These are phyloP conservation scores for Ceratocystis papillata DNA, from an alignment of 2,329 filamentous ascomycete species.

Conservation along the genomic window DNA sequence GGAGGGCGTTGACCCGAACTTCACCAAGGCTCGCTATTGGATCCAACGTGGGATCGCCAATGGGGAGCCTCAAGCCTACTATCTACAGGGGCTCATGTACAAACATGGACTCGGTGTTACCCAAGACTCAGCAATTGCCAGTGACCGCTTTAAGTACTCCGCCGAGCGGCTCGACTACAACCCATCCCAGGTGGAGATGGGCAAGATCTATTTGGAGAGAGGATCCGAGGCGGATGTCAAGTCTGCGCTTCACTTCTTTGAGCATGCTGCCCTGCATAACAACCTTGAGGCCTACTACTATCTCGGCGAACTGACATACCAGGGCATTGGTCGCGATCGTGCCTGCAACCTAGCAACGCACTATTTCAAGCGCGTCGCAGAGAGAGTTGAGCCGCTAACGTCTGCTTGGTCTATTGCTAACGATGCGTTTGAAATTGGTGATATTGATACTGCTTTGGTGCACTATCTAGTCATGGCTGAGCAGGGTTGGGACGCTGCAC, in stretches of 20 bases:
- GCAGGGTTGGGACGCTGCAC: conserved; percentile 79
- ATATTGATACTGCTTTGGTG: conserved; percentile 68
- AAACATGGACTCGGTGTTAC: conserved; percentile 63
- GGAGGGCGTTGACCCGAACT: conserved; percentile 72
- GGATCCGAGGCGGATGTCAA: conserved; percentile 58
- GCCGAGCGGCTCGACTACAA: conserved; percentile 67
- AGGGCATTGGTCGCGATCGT: conserved; percentile 68
- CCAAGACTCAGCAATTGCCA: conserved; percentile 59
- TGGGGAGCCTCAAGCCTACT: conserved; percentile 73
- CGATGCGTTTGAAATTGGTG: conserved; percentile 65
- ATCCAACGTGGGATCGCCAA: conserved; percentile 67
- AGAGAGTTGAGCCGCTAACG: conserved; percentile 60
- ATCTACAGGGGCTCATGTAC: conserved; percentile 73
- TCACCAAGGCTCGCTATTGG: conserved; percentile 65
- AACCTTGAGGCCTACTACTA: conserved; percentile 89
- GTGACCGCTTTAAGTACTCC: conserved; percentile 63
- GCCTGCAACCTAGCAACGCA: conserved; percentile 65
- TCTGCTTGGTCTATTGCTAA: conserved; percentile 78
- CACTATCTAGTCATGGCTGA: conserved; percentile 80
- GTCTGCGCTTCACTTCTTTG: conserved; percentile 75
- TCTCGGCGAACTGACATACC: conserved; percentile 73
- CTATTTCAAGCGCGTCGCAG: conserved; percentile 73
- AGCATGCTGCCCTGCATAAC: conserved; percentile 68
- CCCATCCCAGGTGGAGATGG: conserved; percentile 70
- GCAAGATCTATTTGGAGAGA: conserved; percentile 76